These are phyloP conservation scores for Chlamydomonas sp. DNA, from an alignment of 139 green algal species.

Conservation along the genomic window DNA sequence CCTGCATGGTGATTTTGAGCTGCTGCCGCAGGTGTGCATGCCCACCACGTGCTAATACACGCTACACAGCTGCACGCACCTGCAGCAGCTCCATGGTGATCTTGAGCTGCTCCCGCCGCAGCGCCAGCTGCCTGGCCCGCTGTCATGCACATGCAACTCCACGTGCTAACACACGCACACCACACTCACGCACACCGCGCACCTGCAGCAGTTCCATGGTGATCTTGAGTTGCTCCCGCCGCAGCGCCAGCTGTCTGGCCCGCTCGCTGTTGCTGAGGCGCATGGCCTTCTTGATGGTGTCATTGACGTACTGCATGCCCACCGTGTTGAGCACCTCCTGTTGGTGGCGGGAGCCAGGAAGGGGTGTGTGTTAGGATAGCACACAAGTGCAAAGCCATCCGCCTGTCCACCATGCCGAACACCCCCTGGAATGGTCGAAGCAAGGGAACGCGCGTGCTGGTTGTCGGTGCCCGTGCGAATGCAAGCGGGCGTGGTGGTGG, in stretches of 20 bases:
- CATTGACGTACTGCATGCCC: neutral
- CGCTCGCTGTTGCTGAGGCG: constrained; percentile 5
- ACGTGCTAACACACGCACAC: neutral
- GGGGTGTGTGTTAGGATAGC: neutral
- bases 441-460: too few relatives aligned
- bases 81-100: constrained; percentile 20
- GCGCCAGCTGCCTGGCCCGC: too few relatives aligned
- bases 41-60: too few relatives aligned
- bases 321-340: constrained; percentile 17
- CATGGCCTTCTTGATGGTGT: neutral
- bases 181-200: neutral
- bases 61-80: too few relatives aligned
- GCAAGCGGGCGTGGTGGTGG: too few relatives aligned
- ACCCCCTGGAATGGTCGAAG: too few relatives aligned
- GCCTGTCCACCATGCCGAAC: too few relatives aligned
- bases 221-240: neutral
- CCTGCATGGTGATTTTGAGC: too few relatives aligned
- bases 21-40: too few relatives aligned
- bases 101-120: constrained; percentile 1
- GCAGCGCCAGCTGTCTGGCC: constrained; percentile 12
- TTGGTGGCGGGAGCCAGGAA: neutral
- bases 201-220: too few relatives aligned
- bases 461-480: too few relatives aligned
- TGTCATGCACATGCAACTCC: neutral
- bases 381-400: neutral